Base-by-base conservation (phyloP, 169 alveolate genomes). In the Cryptosporidium viatorum region DNA sequence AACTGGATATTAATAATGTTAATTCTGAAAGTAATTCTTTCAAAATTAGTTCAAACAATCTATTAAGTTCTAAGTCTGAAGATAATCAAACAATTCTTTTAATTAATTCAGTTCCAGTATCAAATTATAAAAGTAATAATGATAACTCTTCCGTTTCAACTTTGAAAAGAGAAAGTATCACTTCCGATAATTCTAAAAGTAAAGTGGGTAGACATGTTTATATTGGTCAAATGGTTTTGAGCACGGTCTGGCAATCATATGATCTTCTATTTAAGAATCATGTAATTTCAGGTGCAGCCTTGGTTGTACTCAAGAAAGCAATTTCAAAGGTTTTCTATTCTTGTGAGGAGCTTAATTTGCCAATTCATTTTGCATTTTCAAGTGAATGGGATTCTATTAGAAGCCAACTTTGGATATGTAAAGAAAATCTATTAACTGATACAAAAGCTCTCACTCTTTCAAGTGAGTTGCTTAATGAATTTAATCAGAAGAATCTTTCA, bases 211-310 rank as follows among this genome's bases (percentile, higher is more conserved):
- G 89, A 41, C 89, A 80, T 3, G 75, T 80, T 2, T 80, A 80
- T 14, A 80, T 80, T 60, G 89, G 80, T 14, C 89, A 80, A 26
- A 80, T 80, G 89, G 75, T 80, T 18, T 50, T 80, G 37, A 80
- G 75, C 39, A 80, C 89, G 2, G 89, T 80, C 1, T 80, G 89
- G 89, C 89, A 80, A 29, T 80, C 75, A n/a, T 80, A 80, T 45
- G 89, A 80, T 48, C 70, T 80, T 59, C 68, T 80, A 37, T 80
- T 80, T 37, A 59, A 80, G 35, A 37, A 80, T 43, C 89, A 80
- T 65, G 75, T 80, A 31, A 80, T 80, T 39, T 80, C 89, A 16
- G 89, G 89, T n/a, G 75, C 80, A 26, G 89, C 89, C 9, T 31
- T 80, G 41, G 89, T 80, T 80, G 80, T 80, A 6, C 75, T 80